Conservation (phyloP, 768 basidiomycete genomes). For the Mycena filopes region DNA sequence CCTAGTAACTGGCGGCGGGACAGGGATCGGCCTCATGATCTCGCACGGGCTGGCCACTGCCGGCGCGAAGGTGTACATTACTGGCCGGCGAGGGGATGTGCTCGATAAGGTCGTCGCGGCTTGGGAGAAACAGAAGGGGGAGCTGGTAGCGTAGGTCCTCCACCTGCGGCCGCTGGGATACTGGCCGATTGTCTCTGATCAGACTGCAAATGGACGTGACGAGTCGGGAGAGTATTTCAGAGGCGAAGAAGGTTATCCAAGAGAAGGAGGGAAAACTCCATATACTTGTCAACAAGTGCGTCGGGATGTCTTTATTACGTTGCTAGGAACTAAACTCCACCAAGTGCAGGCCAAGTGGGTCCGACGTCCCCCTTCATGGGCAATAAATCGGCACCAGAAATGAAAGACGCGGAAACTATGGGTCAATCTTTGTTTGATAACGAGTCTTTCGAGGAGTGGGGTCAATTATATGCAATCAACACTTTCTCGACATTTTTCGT, state of each 20-base stretch:
- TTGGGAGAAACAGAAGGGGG: slow-evolving; percentile 59
- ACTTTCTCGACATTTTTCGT: slow-evolving; percentile 83
- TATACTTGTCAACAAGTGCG: slow-evolving; percentile 86
- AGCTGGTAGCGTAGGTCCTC: slow-evolving; percentile 65
- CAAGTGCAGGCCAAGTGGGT: slow-evolving; percentile 80
- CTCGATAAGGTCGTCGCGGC: slow-evolving; percentile 65
- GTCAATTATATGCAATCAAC: slow-evolving; percentile 71
- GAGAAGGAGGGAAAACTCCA: slow-evolving; percentile 77
- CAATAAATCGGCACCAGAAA: slow-evolving; percentile 64
- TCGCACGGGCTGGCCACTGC: slow-evolving; percentile 77
- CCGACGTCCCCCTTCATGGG: slow-evolving; percentile 70
- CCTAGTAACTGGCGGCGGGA: slow-evolving; percentile 64
- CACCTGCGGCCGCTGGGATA: background rate
- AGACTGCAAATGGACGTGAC: slow-evolving; percentile 81
- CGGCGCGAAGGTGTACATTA: slow-evolving; percentile 86
- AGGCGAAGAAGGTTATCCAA: slow-evolving; percentile 63
- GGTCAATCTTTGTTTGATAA: slow-evolving; percentile 77
- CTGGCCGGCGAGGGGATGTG: slow-evolving; percentile 73
- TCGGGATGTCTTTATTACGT: background rate
- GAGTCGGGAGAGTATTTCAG: slow-evolving; percentile 70
- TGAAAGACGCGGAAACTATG: slow-evolving; percentile 70
- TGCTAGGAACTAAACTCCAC: background rate
- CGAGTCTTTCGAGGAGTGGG: slow-evolving; percentile 73
- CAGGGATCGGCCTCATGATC: slow-evolving; percentile 72
- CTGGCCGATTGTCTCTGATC: slow-evolving; percentile 17